Conservation (phyloP, 768 basidiomycete genomes). For the Omphalotus guepiniiformis region DNA sequence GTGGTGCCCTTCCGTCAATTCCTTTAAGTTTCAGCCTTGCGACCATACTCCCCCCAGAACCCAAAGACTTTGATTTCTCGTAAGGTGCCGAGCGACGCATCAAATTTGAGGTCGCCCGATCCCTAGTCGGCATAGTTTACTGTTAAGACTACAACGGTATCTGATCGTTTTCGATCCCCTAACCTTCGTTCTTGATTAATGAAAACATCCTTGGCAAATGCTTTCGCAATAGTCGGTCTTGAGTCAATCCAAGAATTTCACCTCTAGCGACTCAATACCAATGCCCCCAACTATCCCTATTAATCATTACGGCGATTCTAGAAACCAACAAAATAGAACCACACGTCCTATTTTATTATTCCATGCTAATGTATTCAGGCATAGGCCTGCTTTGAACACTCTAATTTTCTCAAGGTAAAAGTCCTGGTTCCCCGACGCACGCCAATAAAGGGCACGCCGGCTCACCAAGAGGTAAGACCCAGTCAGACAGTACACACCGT, state of each 20-base stretch:
- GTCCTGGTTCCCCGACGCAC: constrained; percentile 70
- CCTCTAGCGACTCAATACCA: constrained; percentile 79
- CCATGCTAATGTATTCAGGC: constrained; percentile 81
- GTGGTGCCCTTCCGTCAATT: constrained; percentile 67
- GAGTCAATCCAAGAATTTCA: constrained; percentile 83
- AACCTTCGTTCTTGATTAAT: constrained; percentile 85
- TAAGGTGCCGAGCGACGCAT: constrained; percentile 77
- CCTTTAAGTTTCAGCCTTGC: constrained; percentile 78
- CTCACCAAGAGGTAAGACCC: constrained; percentile 72
- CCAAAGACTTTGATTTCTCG: constrained; percentile 89
- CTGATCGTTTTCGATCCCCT: constrained; percentile 84
- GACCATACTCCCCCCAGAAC: constrained; percentile 79
- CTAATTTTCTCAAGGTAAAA: constrained; percentile 83
- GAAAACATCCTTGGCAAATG: constrained; percentile 84
- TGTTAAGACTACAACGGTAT: constrained; percentile 82
- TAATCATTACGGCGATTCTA: constrained; percentile 79
- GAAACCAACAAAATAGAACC: constrained; percentile 83
- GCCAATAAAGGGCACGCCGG: constrained; percentile 62
- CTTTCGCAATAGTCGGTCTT: constrained; percentile 80
- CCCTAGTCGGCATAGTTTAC: constrained; percentile 82
- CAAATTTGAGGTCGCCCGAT: constrained; percentile 63
- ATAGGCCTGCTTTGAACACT: constrained; percentile 77
- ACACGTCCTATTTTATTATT: constrained; percentile 80
- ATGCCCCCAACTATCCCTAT: constrained; percentile 82
- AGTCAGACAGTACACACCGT: constrained; percentile 63